These are phyloP conservation scores for Coemansia sp. DNA, from an alignment of 192 early-diverging fungal species.

Conservation along the genomic window DNA sequence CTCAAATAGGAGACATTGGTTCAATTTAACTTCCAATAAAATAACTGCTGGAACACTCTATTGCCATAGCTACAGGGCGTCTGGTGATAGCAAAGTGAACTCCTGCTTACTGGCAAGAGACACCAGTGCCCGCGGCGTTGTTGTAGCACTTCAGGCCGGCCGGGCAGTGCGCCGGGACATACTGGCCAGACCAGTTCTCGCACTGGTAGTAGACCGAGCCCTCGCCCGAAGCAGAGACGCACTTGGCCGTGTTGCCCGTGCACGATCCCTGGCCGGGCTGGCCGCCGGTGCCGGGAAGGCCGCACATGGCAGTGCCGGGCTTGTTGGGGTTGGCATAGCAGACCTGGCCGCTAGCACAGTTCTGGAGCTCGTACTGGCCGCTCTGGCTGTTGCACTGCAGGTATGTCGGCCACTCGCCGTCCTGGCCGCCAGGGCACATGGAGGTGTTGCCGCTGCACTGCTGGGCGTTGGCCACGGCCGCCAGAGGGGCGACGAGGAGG, in stretches of 20 bases:
- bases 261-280: conserved; percentile 20
- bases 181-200: conserved; percentile 42
- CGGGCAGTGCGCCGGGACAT: conserved; percentile 28
- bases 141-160: conserved; percentile 42
- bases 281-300: conserved; percentile 35
- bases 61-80: no score
- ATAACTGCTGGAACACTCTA: no score
- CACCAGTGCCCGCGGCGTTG: conserved; percentile 16
- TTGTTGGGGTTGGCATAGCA: conserved; percentile 49
- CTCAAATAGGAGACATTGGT: no score
- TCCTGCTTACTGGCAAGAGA: conserved; percentile 22
- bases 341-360: conserved; percentile 39
- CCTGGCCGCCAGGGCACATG: conserved; percentile 40
- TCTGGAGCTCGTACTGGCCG: conserved; percentile 15
- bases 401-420: conserved; percentile 45
- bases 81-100: neutral
- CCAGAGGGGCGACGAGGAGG: conserved; percentile 14
- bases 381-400: conserved; percentile 46
- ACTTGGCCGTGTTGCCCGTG: conserved; percentile 43
- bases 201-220: conserved; percentile 30
- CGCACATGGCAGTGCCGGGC: conserved; percentile 36
- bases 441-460: conserved; percentile 41
- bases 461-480: conserved; percentile 13
- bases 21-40: no score
- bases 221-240: conserved; percentile 21